These are phyloP conservation scores for Alternaria hordeiaustralica DNA, from an alignment of 2,329 filamentous ascomycete genomes.

Conservation along the genomic window DNA sequence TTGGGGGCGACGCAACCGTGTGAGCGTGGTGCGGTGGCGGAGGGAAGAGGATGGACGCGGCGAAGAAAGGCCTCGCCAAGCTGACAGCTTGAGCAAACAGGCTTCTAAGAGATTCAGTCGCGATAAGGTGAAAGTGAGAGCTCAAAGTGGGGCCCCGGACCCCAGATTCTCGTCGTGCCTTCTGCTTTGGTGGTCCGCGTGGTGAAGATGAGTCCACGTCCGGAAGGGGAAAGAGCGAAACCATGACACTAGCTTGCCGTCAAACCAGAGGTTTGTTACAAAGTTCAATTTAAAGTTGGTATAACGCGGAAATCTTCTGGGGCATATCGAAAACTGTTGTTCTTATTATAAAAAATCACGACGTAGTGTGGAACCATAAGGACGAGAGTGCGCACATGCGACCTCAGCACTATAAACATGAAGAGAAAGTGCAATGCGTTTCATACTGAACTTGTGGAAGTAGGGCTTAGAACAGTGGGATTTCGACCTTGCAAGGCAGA, in stretches of 20 bases:
- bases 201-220: constrained; percentile 4
- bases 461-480: not conserved
- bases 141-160: not conserved
- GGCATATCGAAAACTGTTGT: not conserved
- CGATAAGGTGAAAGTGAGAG: not conserved
- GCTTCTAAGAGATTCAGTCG: not conserved
- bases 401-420: not conserved
- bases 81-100: not conserved
- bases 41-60: not conserved
- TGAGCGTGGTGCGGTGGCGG: not conserved
- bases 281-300: not conserved
- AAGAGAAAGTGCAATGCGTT: not conserved
- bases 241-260: not conserved
- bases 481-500: not conserved
- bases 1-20: not conserved
- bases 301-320: not conserved
- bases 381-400: not conserved
- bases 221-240: not conserved
- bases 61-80: constrained; percentile 1
- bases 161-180: constrained; percentile 5
- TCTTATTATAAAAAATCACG: not conserved
- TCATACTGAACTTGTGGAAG: not conserved
- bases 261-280: not conserved
- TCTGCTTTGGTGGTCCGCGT: not conserved
- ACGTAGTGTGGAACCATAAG: not conserved